These are phyloP conservation scores for Sindora glabra DNA, from an alignment of 306 rosid species.

Conservation along the genomic window DNA sequence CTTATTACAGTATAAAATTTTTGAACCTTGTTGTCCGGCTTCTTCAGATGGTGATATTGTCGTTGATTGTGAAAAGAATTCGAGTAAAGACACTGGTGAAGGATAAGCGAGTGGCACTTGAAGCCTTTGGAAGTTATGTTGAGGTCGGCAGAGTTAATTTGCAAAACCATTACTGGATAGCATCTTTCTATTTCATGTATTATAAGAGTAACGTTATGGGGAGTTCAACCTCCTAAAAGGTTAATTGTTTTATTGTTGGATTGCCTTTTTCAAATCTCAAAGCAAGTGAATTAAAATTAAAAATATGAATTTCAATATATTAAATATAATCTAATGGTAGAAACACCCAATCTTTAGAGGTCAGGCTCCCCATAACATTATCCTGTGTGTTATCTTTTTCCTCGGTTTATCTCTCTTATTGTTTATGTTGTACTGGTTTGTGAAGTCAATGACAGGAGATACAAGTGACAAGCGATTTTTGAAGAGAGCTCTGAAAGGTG, in stretches of 20 bases:
- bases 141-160: conserved; percentile 49
- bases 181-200: background rate
- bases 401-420: too few species aligned
- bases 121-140: conserved; percentile 89
- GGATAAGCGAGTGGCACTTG: conserved; percentile 81
- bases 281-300: too few species aligned
- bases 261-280: too few species aligned
- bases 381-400: too few species aligned
- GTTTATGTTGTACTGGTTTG: conserved; percentile 14
- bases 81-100: conserved; percentile 78
- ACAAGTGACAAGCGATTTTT: conserved; percentile 51
- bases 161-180: background rate
- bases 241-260: too few species aligned
- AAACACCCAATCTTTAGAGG: too few species aligned
- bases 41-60: conserved; percentile 82
- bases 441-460: conserved; percentile 72
- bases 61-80: conserved; percentile 71
- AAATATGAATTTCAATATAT: too few species aligned
- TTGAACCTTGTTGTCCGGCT: conserved; percentile 32
- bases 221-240: too few species aligned
- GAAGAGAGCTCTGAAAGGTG: conserved; percentile 73
- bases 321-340: too few species aligned
- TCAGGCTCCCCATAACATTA: too few species aligned
- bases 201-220: too few species aligned
- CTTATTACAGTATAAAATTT: conserved; percentile 12